Conservation (phyloP, 1,139 yeast genomes). For the Diutina mesorugosa region DNA sequence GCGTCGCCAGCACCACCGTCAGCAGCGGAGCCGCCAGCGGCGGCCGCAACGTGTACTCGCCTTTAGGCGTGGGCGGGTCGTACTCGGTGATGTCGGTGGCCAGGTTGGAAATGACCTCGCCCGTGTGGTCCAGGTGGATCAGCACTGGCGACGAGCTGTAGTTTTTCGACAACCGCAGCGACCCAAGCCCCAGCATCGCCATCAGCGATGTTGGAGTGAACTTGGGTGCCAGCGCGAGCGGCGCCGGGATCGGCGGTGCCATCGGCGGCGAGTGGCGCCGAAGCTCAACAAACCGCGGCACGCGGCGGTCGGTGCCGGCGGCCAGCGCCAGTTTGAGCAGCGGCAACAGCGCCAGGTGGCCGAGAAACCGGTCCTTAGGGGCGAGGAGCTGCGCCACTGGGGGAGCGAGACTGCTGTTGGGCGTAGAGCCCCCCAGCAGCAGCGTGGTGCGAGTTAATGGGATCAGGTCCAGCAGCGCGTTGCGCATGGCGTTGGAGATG, state of each 20-base stretch:
- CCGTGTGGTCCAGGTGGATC: constrained; percentile 1
- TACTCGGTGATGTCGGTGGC: constrained; percentile 3
- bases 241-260: not conserved
- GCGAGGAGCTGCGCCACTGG: not conserved
- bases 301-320: not conserved
- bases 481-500: constrained; percentile 1
- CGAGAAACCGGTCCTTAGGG: constrained; percentile 1
- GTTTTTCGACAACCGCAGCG: not conserved
- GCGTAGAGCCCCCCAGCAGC: not conserved
- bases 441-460: not conserved
- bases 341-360: constrained; percentile 2
- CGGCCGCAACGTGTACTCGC: not conserved
- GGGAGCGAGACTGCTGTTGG: not conserved
- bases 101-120: constrained; percentile 2
- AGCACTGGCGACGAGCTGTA: not conserved
- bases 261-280: constrained; percentile 1
- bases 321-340: constrained; percentile 1
- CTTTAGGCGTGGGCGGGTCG: not conserved
- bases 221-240: not conserved
- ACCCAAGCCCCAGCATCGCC: not conserved
- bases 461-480: not conserved
- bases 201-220: not conserved
- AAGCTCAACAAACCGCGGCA: constrained; percentile 1
- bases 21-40: not conserved
- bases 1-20: not conserved